Base-by-base conservation (phyloP, 257 asterid genomes). In the Solanum piurae region DNA sequence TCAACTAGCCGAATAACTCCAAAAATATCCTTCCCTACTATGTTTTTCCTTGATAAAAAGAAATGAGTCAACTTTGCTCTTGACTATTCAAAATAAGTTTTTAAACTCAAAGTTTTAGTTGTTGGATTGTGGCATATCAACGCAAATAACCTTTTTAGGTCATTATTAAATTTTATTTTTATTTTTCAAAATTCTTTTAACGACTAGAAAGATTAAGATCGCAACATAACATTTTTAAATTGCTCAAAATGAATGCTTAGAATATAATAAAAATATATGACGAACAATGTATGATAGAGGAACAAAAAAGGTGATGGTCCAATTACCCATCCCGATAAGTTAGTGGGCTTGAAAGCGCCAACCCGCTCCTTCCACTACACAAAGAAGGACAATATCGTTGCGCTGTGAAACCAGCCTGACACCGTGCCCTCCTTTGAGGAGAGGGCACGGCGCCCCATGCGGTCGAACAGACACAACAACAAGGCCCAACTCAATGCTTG, bases 321-420 rank as follows among this genome's bases (percentile, higher is more conserved):
- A 86, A 68, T 66, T 34, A 2, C 55, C 46, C 87, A 88, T 75
- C 12, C 5, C 74, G 37, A 33, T 2, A 55, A 55, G 11, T 27
- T 75, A 16, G 4, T n/a, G 83, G 52, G 20, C 52, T 25, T 18
- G 20, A 71, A 13, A 5, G 55, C 87, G 33, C 86, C 86, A 34
- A 16, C 82, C 72, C 23, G 87, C 33, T 83, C 83, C 91, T 83
- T 83, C 83, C 91, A 86, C 86, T 60, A 83, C 89, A 38, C 55
- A 72, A 80, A 83, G 62, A 52, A 27, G 88, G 88, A 71, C 13
- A 66, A 87, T 27, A 12, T 84, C 86, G 89, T 9, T 87, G 88
- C 91, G 83, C 88, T 37, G 88, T 89, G 86, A 87, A 74, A 10
- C 79, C 86, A 87, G 86, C 83, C 89, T 74, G 3, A 87, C 88